These are phyloP conservation scores for Aspergillus sp. DNA, from an alignment of 2,329 filamentous ascomycete species.

Conservation along the genomic window DNA sequence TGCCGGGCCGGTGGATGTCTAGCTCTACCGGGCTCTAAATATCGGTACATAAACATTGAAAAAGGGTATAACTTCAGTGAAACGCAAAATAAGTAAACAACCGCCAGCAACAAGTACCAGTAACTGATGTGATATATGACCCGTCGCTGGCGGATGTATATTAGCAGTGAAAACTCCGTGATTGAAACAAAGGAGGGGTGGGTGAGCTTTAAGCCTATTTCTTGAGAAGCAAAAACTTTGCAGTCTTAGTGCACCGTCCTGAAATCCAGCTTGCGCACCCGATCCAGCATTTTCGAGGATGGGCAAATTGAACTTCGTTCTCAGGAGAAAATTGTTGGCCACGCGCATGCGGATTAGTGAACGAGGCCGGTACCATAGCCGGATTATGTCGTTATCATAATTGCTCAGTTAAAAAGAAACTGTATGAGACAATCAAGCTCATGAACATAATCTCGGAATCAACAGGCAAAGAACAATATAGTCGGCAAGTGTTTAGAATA, in stretches of 20 bases:
- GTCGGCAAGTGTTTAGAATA: neutral
- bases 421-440: neutral
- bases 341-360: neutral
- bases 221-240: neutral
- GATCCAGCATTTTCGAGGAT: neutral
- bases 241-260: neutral
- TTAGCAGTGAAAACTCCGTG: no score
- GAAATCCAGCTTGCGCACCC: neutral
- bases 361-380: neutral
- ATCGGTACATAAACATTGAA: conserved; percentile 14
- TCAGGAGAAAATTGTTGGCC: neutral
- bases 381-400: neutral
- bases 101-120: neutral
- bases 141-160: neutral
- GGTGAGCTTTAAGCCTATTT: neutral
- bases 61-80: conserved; percentile 13
- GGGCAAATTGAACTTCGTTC: neutral
- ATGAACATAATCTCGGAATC: neutral
- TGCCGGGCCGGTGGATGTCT: conserved; percentile 6
- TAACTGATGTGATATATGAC: neutral
- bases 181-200: neutral
- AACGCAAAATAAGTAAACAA: neutral
- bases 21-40: conserved; percentile 15
- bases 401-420: neutral
- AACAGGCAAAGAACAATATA: neutral